Percentiles rank a stretch among this genome's conserved stretches.
phyloP scores from a whole-genome alignment of 1,284 basidiomycete species.

The Cutaneotrichosporon dermatis region DNA sequence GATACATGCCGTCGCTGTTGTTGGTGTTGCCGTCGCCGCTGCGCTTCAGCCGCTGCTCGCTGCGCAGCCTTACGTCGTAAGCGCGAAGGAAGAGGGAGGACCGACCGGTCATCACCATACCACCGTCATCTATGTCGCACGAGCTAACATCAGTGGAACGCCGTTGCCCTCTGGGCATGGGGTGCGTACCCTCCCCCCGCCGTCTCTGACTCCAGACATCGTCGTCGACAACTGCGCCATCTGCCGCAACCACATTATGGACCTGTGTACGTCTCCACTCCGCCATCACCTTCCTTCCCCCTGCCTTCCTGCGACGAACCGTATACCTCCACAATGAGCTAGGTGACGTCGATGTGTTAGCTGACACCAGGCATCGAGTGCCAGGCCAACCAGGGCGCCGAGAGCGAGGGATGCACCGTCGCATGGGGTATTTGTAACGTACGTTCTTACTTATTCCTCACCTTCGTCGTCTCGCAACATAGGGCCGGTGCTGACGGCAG shows the following conservation, averaged over 20 bases:
- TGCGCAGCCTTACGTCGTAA: no score
- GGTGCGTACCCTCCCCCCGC: slow-evolving; percentile 54
- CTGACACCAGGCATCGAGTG: slow-evolving; percentile 84
- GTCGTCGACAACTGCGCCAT: slow-evolving; percentile 95
- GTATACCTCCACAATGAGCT: no score
- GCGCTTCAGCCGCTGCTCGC: no score
- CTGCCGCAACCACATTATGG: slow-evolving; percentile 97
- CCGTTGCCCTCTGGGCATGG: slow-evolving; percentile 94
- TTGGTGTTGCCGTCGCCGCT: no score
- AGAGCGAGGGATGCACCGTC: slow-evolving; percentile 92
- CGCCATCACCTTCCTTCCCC: no score
- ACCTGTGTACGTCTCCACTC: slow-evolving; percentile 67
- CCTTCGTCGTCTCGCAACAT: no score
- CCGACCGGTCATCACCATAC: no score
- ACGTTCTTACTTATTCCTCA: slow-evolving; percentile 35
- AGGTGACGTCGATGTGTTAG: not conserved
- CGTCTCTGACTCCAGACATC: slow-evolving; percentile 60
- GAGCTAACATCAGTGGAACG: slow-evolving; percentile 73
- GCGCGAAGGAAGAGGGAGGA: no score
- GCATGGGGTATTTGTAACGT: slow-evolving; percentile 99
- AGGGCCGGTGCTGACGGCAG: slow-evolving; percentile 50
- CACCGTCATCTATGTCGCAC: no score
- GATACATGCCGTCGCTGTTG: no score
- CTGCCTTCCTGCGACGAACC: no score
- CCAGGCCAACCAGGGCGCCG: slow-evolving; percentile 96